Base-by-base conservation (phyloP, 2,329 filamentous ascomycete species). In the Zasmidium citrigriseum region DNA sequence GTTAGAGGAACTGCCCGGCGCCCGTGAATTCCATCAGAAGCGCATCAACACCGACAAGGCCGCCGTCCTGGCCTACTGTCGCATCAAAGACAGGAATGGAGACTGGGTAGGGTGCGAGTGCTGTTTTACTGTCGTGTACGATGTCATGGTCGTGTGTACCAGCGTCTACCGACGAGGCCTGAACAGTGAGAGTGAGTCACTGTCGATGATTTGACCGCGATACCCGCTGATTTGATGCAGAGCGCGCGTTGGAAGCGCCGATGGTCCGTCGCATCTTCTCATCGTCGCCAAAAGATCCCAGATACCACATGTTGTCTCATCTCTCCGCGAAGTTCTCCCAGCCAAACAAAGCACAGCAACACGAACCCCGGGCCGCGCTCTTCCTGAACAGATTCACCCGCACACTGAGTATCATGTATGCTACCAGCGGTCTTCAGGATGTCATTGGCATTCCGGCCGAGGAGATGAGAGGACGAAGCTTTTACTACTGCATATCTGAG, bases 231-330 rank as follows among this genome's bases (percentile, higher is more conserved):
- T 51, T 5, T 5, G 27, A 11, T 25, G n/a, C 68, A 95, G 91
- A 88, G 68, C 85, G 91, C 65, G 90, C 89, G 16, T 79, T 86
- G 3, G 89, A 91, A 67, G 91, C 90, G 41, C 90, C 90, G 1
- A 83, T 90, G 59, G 87, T 96, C 56, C 86, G 90, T 55, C 86
- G 88, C 51, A 80, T 93, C 24, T 96, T 96, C 73, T 88, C 90
- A 2, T 91, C 88, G 23, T 93, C 90, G 7, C 89, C 90, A 14
- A 82, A 86, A 68, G 91, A 96, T 69, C 90, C 91, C 18, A 86
- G 91, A 63, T 96, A 96, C 73, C 90, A 95, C 75, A 96, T 96
- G 91, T 78, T 96, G 70, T 89, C 91, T 56, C 89, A 93, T 64
- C 79, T 96, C 16, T 96, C 91, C 11, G 83, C 87, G 69, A 95